Conservation (phyloP, 352 stramenopile species). For the Blastocystis sp. region DNA sequence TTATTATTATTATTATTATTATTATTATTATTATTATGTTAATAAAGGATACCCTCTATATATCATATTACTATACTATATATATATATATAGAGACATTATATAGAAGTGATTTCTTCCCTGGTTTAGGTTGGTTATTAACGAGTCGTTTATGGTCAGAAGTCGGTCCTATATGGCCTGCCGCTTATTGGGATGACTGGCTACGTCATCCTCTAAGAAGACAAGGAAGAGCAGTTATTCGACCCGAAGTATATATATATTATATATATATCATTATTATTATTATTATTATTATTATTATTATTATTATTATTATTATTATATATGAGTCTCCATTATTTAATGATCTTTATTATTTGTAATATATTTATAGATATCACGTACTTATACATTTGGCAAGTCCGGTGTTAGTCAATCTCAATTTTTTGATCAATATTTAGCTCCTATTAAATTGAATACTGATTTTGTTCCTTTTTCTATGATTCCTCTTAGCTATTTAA, state of each 20-base stretch:
- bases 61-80: no score
- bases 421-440: background rate
- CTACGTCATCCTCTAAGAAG: conserved; percentile 49
- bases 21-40: no score
- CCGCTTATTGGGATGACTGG: conserved; percentile 66
- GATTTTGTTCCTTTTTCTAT: conserved; percentile 40
- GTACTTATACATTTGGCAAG: conserved; percentile 58
- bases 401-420: conserved; percentile 46
- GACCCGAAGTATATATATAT: conserved; percentile 51
- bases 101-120: conserved; percentile 60
- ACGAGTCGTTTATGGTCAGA: conserved; percentile 47
- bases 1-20: no score
- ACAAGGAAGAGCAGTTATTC: conserved; percentile 46
- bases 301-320: no score
- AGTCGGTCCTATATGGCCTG: conserved; percentile 46
- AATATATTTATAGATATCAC: conserved; percentile 39
- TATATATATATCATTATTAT: no score
- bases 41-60: no score
- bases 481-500: conserved; percentile 51
- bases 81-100: no score
- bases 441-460: conserved; percentile 49
- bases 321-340: no score
- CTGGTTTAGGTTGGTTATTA: conserved; percentile 64
- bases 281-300: no score
- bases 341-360: background rate